Evolutionary conservation across 257 asterid genomes (phyloP).

Genomic region (Solanum piurae): DNA sequence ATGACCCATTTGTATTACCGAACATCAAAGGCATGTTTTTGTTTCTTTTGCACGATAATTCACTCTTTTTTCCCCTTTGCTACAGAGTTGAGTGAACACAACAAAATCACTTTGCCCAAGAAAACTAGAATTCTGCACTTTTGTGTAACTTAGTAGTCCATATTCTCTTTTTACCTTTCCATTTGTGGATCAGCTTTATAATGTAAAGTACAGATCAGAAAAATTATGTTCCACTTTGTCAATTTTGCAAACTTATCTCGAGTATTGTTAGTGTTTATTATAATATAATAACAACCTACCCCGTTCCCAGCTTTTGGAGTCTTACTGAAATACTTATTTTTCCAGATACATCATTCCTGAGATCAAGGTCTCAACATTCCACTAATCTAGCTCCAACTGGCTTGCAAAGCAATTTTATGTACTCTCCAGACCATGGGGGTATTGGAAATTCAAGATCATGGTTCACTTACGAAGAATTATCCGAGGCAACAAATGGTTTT

Average conservation of each 20-base stretch:
- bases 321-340: neutral
- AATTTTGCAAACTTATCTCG: neutral
- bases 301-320: neutral
- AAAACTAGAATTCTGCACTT: neutral
- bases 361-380: conserved; percentile 26
- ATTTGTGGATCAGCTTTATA: neutral
- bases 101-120: neutral
- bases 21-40: neutral
- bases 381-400: conserved; percentile 37
- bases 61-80: neutral
- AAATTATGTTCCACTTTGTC: neutral
- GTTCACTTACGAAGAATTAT: conserved; percentile 70
- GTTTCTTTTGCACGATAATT: neutral
- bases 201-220: neutral
- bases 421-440: conserved; percentile 51
- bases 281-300: neutral
- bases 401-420: conserved; percentile 35
- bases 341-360: conserved; percentile 63
- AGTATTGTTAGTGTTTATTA: neutral
- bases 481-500: conserved; percentile 52
- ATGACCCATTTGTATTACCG: neutral
- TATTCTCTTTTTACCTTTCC: neutral
- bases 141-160: neutral
- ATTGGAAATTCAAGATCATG: conserved; percentile 58
- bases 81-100: neutral